Base-by-base conservation (phyloP, 2,329 filamentous ascomycete species). In the Cucurbitaria berberidis region DNA sequence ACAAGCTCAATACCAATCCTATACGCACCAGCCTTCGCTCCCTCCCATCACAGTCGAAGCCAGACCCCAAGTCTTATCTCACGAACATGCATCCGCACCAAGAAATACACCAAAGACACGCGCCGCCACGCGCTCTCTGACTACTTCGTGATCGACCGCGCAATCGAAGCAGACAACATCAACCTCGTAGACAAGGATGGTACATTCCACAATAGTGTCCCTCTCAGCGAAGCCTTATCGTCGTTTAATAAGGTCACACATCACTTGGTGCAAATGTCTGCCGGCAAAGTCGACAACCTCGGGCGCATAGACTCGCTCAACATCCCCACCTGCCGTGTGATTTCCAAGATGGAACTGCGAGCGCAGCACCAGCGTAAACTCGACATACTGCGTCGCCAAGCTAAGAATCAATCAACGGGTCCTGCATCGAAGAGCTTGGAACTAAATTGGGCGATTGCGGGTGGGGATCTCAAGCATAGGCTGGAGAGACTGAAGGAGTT, bases 401-500 rank as follows among this genome's bases (percentile, higher is more conserved):
- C 77, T 30, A 81, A 63, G 32, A 64, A 65, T 2, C 48, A 57
- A 30, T 48, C 57, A 10, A 47, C 59, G 5, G 64, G 55, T 3
- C 59, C 59, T 11, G 35, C 79, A 60, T 70, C 75, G 15, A 97
- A 97, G 78, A 88, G 88, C 69, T 74, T 97, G n/a, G 93, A 97
- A 77, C 65, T 98, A 64, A 93, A 91, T 74, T 98, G 93, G 93
- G 87, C 88, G 29, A 96, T 96, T 67, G 87, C 86, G 55, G 69
- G 75, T 11, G 84, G 93, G 69, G 93, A 97, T 77, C 74, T 96
- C 46, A 77, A 77, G n/a, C 87, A 90, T 72, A 47, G 72, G 21
- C 29, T 75, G 15, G 56, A 58, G 10, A 72, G 66, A 26, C 36
- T 95, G 73, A 83, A 83, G 67, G 81, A 78, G 48, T 96, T 96